Conservation (phyloP, 345 rosid genomes). For the Eucalyptus regnans region DNA sequence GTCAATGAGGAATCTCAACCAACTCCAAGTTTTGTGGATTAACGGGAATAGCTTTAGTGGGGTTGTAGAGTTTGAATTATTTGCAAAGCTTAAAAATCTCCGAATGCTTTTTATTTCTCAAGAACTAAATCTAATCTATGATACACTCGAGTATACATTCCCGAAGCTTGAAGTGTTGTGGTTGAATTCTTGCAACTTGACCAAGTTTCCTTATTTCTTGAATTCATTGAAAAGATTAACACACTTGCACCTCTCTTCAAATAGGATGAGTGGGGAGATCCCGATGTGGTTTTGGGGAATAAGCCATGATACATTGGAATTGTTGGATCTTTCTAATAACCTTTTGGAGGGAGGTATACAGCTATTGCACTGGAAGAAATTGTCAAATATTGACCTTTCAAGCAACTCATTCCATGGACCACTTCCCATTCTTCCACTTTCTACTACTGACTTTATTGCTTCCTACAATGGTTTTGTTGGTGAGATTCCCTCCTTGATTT, state of each 20-base stretch:
- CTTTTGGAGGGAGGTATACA: neutral
- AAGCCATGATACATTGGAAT: neutral
- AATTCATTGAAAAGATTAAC: neutral
- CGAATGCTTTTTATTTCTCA: rapidly evolving
- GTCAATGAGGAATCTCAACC: rapidly evolving
- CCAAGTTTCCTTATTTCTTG: neutral
- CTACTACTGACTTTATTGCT: no score
- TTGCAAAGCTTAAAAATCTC: neutral
- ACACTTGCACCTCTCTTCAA: rapidly evolving
- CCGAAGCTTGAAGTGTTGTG: neutral
- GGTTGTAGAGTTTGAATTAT: rapidly evolving
- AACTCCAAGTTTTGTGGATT: rapidly evolving
- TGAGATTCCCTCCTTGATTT: no score
- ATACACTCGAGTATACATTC: neutral
- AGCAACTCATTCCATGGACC: no score
- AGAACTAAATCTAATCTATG: neutral
- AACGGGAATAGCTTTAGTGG: rapidly evolving
- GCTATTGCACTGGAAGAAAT: neutral
- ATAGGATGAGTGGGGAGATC: neutral
- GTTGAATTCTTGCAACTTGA: neutral
- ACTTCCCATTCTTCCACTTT: no score
- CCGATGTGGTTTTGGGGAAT: neutral
- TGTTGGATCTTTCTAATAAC: rapidly evolving
- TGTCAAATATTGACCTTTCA: no score
- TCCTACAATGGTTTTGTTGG: no score